Base-by-base conservation (phyloP, 73 alveolate genomes). In the Stentor coeruleus region DNA sequence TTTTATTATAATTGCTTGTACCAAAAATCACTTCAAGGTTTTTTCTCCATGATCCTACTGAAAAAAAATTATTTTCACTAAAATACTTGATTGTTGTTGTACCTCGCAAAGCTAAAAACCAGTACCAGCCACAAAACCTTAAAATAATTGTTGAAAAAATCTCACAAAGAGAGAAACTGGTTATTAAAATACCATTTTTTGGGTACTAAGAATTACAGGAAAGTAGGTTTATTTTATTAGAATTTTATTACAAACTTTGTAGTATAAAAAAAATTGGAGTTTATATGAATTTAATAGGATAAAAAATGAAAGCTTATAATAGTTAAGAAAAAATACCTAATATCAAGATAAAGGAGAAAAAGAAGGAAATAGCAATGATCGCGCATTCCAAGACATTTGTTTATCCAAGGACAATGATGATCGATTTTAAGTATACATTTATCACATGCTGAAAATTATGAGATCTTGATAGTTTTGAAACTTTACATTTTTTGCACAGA, bases 381-480 rank as follows among this genome's bases (percentile, higher is more conserved):
- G n/a, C 37, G n/a, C n/a, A 20, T 20, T 66, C 79, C 79, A 37
- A 66, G 11, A 40, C 79, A 66, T 20, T 66, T 66, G 33, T 66
- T 20, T 14, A 66, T 66, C 79, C 79, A 66, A 1, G 79, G 79
- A 2, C 79, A 66, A 66, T 66, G 79, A 2, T 66, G 79, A 66
- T 66, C 79, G 49, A 66, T 66, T 31, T 66, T 66, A 20, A 66
- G 41, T 0, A 66, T 40, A 66, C 79, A 66, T 2, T 66, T 66
- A 20, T 66, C 37, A 2, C 79, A 66, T 20, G 33, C 33, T 33
- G 79, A 66, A 40, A 66, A 66, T 66, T 37, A 2, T 66, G 79
- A 28, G 79, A 37, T 66, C 79, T 20, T 26, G 39, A 31, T 26
- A 40, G 79, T 2, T 66, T 66, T 0, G 42, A 20, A 1, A 0